phyloP scores from a whole-genome alignment of 805 yeast species.

The Cephaloascus albidus region DNA sequence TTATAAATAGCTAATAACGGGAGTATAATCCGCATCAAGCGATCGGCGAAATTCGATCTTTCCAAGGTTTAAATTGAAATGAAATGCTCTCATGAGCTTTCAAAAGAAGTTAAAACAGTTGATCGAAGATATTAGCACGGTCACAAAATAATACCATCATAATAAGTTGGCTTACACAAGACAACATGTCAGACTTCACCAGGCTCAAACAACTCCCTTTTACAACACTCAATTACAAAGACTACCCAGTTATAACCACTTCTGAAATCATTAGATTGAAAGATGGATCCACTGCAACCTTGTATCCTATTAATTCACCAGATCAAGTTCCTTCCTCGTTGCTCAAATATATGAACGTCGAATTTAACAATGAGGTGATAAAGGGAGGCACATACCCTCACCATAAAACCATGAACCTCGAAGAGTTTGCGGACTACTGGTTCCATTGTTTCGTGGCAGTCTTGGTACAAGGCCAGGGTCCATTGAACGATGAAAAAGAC shows the following conservation, averaged over 20 bases:
- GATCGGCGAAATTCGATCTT: too few relatives aligned
- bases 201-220: slow-evolving; percentile 18
- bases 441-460: slow-evolving; percentile 58
- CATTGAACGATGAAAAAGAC: slow-evolving; percentile 13
- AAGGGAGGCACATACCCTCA: slow-evolving; percentile 75
- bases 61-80: too few relatives aligned
- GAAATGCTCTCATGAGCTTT: too few relatives aligned
- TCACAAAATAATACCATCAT: too few relatives aligned
- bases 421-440: slow-evolving; percentile 59
- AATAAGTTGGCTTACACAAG: too few relatives aligned
- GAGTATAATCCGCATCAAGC: too few relatives aligned
- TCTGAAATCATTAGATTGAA: slow-evolving; percentile 32
- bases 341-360: slow-evolving; percentile 32
- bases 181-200: background rate
- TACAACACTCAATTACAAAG: slow-evolving; percentile 17
- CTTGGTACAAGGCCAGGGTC: slow-evolving; percentile 37
- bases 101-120: too few relatives aligned
- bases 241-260: slow-evolving; percentile 19
- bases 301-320: slow-evolving; percentile 47
- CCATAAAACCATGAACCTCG: slow-evolving; percentile 23
- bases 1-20: too few relatives aligned
- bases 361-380: slow-evolving; percentile 58
- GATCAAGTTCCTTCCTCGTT: slow-evolving; percentile 42
- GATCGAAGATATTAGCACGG: too few relatives aligned
- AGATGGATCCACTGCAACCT: slow-evolving; percentile 39